These are phyloP conservation scores for Zygosaccharomyces siamensis DNA, from an alignment of 805 yeast genomes.

Conservation along the genomic window DNA sequence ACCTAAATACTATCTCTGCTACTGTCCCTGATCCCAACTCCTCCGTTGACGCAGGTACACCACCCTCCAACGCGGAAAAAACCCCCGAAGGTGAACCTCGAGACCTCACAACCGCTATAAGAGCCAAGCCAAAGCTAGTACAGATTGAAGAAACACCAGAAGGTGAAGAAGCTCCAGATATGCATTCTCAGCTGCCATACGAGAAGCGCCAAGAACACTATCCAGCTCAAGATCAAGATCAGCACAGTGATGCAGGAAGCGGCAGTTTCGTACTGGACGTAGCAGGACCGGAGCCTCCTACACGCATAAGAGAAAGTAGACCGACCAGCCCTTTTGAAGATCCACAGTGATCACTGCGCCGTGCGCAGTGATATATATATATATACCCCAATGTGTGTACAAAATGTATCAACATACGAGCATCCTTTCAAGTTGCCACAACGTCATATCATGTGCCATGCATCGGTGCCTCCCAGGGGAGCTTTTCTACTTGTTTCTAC, in stretches of 20 bases:
- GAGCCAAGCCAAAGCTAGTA: constrained; percentile 68
- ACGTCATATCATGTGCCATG: no score
- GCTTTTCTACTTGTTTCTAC: no score
- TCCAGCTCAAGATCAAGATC: constrained; percentile 2
- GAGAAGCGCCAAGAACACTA: constrained; percentile 8
- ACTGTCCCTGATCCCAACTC: constrained; percentile 28
- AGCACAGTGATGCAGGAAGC: constrained; percentile 20
- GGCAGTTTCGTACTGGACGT: constrained; percentile 32
- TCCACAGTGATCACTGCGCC: constrained; percentile 1
- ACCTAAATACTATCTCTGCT: neutral
- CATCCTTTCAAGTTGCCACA: no score
- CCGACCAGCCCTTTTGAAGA: constrained; percentile 19
- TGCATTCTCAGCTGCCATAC: neutral
- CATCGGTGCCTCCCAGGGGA: no score
- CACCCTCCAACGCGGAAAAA: constrained; percentile 15
- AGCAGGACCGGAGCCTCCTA: constrained; percentile 18
- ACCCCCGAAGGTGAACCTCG: constrained; percentile 13
- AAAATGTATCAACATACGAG: no score
- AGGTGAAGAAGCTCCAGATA: constrained; percentile 9
- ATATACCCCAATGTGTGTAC: neutral
- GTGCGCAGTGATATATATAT: neutral
- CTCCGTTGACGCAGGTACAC: constrained; percentile 40
- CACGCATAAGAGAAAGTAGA: constrained; percentile 7
- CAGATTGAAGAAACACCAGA: constrained; percentile 23
- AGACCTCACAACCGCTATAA: constrained; percentile 61